phyloP scores from a whole-genome alignment of 1,284 basidiomycete species.

The Cutaneotrichosporon sp. region DNA sequence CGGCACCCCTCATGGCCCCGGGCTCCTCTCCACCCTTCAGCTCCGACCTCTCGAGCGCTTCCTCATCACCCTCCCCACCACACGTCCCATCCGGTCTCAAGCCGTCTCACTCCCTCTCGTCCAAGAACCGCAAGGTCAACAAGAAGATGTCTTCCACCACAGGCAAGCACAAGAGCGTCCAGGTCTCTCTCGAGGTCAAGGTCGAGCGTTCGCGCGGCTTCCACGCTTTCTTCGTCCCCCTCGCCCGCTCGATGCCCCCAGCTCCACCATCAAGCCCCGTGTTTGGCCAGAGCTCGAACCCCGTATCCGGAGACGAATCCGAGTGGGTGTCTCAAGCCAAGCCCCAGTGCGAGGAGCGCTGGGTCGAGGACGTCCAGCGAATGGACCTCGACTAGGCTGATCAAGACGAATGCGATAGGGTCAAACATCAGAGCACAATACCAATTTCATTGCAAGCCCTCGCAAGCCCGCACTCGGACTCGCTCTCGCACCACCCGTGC shows the following conservation, averaged over 20 bases:
- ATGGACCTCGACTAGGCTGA: conserved; percentile 33
- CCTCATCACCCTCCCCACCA: conserved; percentile 15
- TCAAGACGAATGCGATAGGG: neutral
- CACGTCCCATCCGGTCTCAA: conserved; percentile 3
- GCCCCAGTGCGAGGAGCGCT: conserved; percentile 28
- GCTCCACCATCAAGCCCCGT: conserved; percentile 38
- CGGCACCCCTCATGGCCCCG: conserved; percentile 11
- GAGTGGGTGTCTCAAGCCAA: neutral
- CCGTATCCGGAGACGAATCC: neutral
- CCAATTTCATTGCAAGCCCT: neutral
- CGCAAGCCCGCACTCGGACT: neutral
- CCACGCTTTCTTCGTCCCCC: conserved; percentile 42
- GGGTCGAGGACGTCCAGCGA: conserved; percentile 38
- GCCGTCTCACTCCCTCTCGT: conserved; percentile 8
- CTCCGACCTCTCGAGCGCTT: conserved; percentile 2
- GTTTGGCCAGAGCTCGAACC: conserved; percentile 22
- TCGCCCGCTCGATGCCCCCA: conserved; percentile 30
- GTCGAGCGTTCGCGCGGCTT: conserved; percentile 41
- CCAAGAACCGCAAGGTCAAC: conserved; percentile 20
- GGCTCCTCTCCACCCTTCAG: conserved; percentile 4
- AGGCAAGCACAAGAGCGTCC: conserved; percentile 34
- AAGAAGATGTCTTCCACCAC: conserved; percentile 32
- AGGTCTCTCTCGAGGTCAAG: conserved; percentile 39
- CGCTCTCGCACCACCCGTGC: neutral
- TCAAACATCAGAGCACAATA: too few relatives aligned